Evolutionary conservation across 306 rosid genomes (phyloP), one percentile per base, ranked within the genome.

Genomic region (Ormosia semicastrata): DNA sequence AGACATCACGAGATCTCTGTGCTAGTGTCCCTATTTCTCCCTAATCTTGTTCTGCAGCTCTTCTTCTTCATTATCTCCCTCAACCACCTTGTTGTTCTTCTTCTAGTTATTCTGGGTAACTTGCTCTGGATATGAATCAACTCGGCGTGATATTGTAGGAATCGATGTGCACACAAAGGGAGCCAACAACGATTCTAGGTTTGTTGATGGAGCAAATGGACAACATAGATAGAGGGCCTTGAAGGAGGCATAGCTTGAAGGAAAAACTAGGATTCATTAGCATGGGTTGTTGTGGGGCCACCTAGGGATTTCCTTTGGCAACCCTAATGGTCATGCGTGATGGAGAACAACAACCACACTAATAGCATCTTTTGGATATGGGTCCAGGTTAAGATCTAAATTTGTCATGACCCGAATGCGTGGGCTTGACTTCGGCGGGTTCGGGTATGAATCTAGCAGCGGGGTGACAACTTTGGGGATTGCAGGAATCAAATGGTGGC

Each of bases 361-460:
- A 9, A 4, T 64, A 32, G 2, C 75, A 78, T 6, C 82, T 62
- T 32, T 80, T 54, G 47, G 83, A 59, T 3, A 9, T 73, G 30
- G 66, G 33, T 54, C 54, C 78, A 71, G 87, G 74, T 49, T 86
- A 37, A 43, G 52, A 57, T 32, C 81, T 77, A 66, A 78, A 39
- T 0, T 46, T 60, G 2, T 29, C 77, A 66, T 87, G 49, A 53
- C 88, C 81, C 43, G 75, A 59, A 0, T 91, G 94, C 6, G 11
- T 71, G 5, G 73, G 52, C 0, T 92, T 90, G 66, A 65, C 70
- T 33, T 66, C 81, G 7, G 18, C 82, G 15, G 64, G 79, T 33
- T 44, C 93, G 34, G 87, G 93, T 3, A 92, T 94, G 97, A 94
- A 94, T 68, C 77, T 94, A 2, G 97, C 98, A 9, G 90, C 93